Evolutionary conservation across 352 stramenopile genomes (phyloP).

Genomic region (Phytophthora agathidicida): DNA sequence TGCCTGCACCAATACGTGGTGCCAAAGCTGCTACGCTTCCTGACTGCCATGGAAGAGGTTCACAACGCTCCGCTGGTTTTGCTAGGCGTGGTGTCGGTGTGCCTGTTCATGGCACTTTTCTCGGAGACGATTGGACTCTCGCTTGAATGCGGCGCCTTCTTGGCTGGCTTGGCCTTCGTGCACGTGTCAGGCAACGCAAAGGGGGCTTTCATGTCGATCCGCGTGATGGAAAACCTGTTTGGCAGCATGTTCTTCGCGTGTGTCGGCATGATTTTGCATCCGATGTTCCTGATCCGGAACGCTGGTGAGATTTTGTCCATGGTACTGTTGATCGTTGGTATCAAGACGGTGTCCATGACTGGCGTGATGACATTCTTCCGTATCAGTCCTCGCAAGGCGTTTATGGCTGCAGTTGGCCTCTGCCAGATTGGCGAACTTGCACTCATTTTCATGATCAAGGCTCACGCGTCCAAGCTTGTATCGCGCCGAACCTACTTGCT

Average conservation of each 20-base stretch:
- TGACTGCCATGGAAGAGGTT: conserved; percentile 82
- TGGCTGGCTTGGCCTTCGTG: conserved; percentile 83
- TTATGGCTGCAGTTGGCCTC: conserved; percentile 74
- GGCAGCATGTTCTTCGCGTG: conserved; percentile 91
- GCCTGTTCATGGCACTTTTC: conserved; percentile 85
- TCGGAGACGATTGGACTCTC: conserved; percentile 84
- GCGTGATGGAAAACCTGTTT: conserved; percentile 89
- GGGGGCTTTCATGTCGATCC: conserved; percentile 80
- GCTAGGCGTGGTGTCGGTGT: conserved; percentile 85
- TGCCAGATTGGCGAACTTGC: conserved; percentile 87
- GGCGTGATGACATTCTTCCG: conserved; percentile 84
- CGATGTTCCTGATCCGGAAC: conserved; percentile 82
- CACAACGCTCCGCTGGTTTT: conserved; percentile 81
- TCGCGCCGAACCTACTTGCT: conserved; percentile 83
- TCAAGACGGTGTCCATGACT: conserved; percentile 82
- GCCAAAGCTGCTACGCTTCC: conserved; percentile 68
- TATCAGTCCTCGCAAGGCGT: conserved; percentile 73
- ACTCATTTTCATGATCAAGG: conserved; percentile 92
- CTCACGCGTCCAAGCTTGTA: conserved; percentile 81
- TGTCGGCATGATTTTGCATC: conserved; percentile 89
- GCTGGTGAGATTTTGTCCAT: conserved; percentile 82
- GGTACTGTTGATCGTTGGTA: conserved; percentile 76
- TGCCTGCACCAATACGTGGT: conserved; percentile 80
- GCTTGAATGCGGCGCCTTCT: conserved; percentile 83
- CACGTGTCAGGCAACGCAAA: conserved; percentile 70